A percentile compares a stretch with the other conserved stretches of the same genome.
Conservation (phyloP, 2,329 filamentous ascomycete species). For the Pseudogymnoascus sp. region DNA sequence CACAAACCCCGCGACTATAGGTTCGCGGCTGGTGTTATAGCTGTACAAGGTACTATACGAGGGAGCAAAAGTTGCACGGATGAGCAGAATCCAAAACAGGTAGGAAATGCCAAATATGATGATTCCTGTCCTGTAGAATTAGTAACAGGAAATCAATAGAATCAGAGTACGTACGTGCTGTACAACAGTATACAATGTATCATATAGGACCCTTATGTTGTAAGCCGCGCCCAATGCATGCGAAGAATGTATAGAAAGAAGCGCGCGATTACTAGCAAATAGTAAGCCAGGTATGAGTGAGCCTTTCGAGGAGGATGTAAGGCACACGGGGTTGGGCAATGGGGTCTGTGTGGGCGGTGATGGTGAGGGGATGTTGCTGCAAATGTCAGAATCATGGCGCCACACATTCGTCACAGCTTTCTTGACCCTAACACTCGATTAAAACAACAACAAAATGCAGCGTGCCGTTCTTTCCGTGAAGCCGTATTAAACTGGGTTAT, state of each 20-base stretch:
- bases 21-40: background rate
- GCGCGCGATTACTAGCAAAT: background rate
- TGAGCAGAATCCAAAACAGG: background rate
- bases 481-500: background rate
- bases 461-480: background rate
- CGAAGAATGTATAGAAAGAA: background rate
- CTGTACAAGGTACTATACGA: background rate
- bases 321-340: background rate
- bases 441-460: background rate
- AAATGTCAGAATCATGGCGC: background rate
- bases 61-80: background rate
- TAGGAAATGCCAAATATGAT: background rate
- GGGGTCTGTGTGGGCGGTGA: background rate
- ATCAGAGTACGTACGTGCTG: background rate
- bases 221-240: background rate
- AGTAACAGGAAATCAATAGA: background rate
- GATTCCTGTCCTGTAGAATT: background rate
- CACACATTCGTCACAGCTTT: background rate
- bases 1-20: background rate
- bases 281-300: background rate
- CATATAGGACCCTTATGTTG: background rate
- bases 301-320: background rate
- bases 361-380: background rate
- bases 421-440: background rate
- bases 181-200: background rate